phyloP scores from a whole-genome alignment of 1,284 basidiomycete species.

The Puccinia triticina region DNA sequence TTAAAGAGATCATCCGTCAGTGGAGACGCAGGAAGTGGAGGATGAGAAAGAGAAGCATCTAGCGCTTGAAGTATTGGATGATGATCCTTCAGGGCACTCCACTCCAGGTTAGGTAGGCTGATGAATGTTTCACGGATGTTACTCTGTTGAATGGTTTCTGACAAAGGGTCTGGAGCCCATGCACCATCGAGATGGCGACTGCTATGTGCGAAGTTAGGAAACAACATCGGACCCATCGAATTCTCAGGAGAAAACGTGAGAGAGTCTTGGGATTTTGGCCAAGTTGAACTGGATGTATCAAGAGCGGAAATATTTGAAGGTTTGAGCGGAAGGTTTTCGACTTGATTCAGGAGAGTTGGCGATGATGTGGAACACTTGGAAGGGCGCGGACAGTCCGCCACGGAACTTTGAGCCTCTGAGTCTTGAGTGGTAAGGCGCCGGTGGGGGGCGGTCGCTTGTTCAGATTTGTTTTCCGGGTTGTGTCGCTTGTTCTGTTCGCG shows the following conservation, averaged over 20 bases:
- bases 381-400: neutral
- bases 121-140: slow-evolving; percentile 35
- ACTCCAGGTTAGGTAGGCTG: slow-evolving; percentile 33
- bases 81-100: slow-evolving; percentile 30
- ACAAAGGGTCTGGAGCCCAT: slow-evolving; percentile 36
- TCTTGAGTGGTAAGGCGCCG: neutral
- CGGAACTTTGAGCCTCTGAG: neutral
- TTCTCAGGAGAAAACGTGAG: neutral
- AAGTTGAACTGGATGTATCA: neutral
- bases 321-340: neutral
- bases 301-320: neutral
- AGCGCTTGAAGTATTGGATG: slow-evolving; percentile 15
- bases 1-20: slow-evolving; percentile 9
- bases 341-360: neutral
- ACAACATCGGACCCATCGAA: neutral
- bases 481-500: neutral
- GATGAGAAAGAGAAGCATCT: neutral
- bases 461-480: neutral
- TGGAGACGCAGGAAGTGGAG: slow-evolving; percentile 13
- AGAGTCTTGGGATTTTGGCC: neutral
- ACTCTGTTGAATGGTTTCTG: slow-evolving; percentile 26
- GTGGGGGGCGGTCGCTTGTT: neutral
- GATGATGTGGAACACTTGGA: slow-evolving; percentile 4
- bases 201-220: neutral
- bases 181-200: neutral